phyloP scores from a whole-genome alignment of 2,329 filamentous ascomycete genomes.

The Ophiostoma pallidulum region DNA sequence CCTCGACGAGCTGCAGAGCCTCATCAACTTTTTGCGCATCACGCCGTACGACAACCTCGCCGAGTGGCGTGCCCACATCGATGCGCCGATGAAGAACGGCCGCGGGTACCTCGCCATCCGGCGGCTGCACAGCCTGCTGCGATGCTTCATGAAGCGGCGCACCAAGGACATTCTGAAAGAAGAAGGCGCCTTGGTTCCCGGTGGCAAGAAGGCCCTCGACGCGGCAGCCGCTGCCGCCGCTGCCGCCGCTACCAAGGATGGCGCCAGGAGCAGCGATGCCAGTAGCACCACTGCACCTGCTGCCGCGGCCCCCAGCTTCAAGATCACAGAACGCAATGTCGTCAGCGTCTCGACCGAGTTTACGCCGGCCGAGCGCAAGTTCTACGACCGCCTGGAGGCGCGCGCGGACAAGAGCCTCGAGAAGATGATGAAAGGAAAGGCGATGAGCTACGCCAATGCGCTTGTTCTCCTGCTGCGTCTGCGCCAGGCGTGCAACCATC shows the following conservation, averaged over 20 bases:
- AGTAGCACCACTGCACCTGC: neutral
- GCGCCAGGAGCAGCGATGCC: constrained; percentile 20
- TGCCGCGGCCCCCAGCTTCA: constrained; percentile 57
- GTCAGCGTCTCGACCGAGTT: constrained; percentile 72
- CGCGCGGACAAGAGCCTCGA: constrained; percentile 81
- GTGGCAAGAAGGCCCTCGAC: constrained; percentile 48
- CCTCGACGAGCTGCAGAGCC: constrained; percentile 85
- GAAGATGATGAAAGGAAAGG: constrained; percentile 73
- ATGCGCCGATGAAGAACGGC: constrained; percentile 78
- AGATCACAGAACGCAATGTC: constrained; percentile 85
- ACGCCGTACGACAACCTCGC: constrained; percentile 79
- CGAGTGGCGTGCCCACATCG: constrained; percentile 88
- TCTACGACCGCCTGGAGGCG: constrained; percentile 75
- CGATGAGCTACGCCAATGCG: constrained; percentile 80
- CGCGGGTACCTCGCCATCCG: constrained; percentile 82
- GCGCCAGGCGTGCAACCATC: constrained; percentile 91
- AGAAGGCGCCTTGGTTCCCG: constrained; percentile 70
- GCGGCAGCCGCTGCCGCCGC: constrained; percentile 31
- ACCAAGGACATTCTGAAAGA: constrained; percentile 95
- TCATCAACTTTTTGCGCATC: constrained; percentile 88
- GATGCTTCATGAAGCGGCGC: constrained; percentile 96
- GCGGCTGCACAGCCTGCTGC: constrained; percentile 72
- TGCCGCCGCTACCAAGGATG: constrained; percentile 31
- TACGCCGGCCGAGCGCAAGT: constrained; percentile 67
- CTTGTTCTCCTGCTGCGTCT: constrained; percentile 84